phyloP scores from a whole-genome alignment of 345 rosid genomes.

The Noccaea bulbosa region DNA sequence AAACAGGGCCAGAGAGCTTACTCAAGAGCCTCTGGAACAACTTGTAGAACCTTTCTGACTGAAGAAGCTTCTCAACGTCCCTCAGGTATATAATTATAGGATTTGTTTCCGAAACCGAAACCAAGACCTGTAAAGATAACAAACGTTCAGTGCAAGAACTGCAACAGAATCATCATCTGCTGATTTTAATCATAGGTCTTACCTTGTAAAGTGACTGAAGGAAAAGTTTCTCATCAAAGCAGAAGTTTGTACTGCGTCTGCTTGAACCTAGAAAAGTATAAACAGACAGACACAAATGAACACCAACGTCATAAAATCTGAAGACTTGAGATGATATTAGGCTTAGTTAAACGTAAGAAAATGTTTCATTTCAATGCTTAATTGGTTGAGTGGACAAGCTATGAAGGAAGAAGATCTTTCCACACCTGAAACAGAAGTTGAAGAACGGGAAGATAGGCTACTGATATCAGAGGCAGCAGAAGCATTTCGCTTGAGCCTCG shows the following conservation, averaged over 20 bases:
- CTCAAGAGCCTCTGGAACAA: conserved; percentile 67
- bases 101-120: conserved; percentile 67
- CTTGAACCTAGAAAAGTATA: conserved; percentile 50
- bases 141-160: background rate
- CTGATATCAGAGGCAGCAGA: conserved; percentile 78
- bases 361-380: too few species aligned
- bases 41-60: conserved; percentile 72
- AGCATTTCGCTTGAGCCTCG: conserved; percentile 68
- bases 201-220: conserved; percentile 94
- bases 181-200: conserved; percentile 7
- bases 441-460: conserved; percentile 56
- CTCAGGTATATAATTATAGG: conserved; percentile 80
- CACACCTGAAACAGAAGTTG: conserved; percentile 55
- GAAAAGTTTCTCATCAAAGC: conserved; percentile 82
- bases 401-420: background rate
- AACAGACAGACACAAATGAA: conserved; percentile 18
- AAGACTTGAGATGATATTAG: background rate
- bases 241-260: conserved; percentile 70
- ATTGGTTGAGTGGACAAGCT: too few species aligned
- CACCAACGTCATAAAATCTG: background rate
- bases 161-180: background rate
- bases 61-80: conserved; percentile 81
- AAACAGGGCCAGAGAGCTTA: conserved; percentile 76
- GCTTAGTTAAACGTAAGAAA: background rate
- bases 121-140: conserved; percentile 63